Conservation (phyloP, 1,284 basidiomycete species). For the Naganishia liquefaciens region DNA sequence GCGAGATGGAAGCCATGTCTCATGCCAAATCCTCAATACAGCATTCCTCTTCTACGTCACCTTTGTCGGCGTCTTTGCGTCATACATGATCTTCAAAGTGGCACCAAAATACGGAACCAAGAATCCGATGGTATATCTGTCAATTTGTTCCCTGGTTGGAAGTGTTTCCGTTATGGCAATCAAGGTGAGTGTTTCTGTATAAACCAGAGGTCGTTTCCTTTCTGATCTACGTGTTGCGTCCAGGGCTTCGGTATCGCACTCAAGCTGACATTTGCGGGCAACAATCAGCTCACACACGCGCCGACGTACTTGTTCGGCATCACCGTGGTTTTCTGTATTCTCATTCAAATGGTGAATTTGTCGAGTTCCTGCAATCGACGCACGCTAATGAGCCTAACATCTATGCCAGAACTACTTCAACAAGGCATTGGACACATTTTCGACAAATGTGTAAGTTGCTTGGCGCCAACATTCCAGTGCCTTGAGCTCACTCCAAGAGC, state of each 20-base stretch:
- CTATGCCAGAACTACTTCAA: constrained; percentile 82
- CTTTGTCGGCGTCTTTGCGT: constrained; percentile 74
- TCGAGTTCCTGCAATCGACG: too few relatives aligned
- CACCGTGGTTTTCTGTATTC: constrained; percentile 79
- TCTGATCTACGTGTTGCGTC: background rate
- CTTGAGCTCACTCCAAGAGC: constrained; percentile 27
- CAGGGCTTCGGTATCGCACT: constrained; percentile 90
- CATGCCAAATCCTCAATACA: constrained; percentile 45
- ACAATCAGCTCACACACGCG: constrained; percentile 92
- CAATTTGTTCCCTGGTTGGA: constrained; percentile 87
- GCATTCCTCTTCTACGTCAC: constrained; percentile 88
- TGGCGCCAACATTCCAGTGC: background rate
- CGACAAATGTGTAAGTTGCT: constrained; percentile 85
- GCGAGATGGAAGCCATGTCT: too few relatives aligned
- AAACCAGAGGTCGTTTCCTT: background rate
- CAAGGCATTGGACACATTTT: constrained; percentile 95
- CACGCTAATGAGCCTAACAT: too few relatives aligned
- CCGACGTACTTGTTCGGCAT: constrained; percentile 93
- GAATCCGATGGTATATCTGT: constrained; percentile 84
- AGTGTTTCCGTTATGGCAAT: constrained; percentile 89
- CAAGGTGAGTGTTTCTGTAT: constrained; percentile 56
- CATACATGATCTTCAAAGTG: constrained; percentile 84
- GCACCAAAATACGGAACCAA: constrained; percentile 84
- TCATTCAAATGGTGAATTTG: constrained; percentile 74
- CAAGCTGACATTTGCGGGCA: constrained; percentile 89